phyloP scores from a whole-genome alignment of 305 asterid genomes.

The Petunia hybrid region DNA sequence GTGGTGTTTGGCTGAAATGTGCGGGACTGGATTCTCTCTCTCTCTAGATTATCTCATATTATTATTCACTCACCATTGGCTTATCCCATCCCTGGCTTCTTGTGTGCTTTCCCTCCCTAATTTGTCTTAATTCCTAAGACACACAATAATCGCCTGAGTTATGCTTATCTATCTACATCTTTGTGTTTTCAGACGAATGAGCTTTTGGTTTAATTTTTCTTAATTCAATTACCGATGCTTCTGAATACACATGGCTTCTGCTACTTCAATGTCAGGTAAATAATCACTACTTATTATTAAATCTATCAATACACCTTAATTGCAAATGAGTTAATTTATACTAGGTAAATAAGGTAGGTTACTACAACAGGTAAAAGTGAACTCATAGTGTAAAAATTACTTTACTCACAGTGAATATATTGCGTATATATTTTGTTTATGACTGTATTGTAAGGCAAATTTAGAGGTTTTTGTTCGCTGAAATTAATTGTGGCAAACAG shows the following conservation, averaged over 20 bases:
- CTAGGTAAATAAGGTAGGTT: too few relatives aligned
- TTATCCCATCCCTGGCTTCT: conserved; percentile 36
- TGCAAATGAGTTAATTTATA: not conserved
- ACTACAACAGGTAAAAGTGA: too few relatives aligned
- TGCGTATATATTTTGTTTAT: too few relatives aligned
- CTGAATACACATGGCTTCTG: conserved; percentile 69
- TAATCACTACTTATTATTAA: not conserved
- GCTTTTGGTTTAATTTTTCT: conserved; percentile 36
- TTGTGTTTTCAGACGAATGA: conserved; percentile 4
- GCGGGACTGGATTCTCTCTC: conserved; percentile 40
- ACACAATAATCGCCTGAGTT: conserved; percentile 4
- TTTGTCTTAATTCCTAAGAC: conserved; percentile 29
- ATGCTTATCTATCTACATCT: conserved; percentile 9
- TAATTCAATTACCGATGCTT: conserved; percentile 62
- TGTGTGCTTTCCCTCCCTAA: conserved; percentile 30
- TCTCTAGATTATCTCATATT: conserved; percentile 61
- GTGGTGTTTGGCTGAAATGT: conserved; percentile 45
- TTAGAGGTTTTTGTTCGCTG: not conserved
- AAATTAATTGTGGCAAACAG: not conserved
- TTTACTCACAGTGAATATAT: too few relatives aligned
- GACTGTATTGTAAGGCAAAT: not conserved
- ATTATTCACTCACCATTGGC: conserved; percentile 49
- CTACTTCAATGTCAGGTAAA: conserved; percentile 75
- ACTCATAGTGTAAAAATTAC: too few relatives aligned
- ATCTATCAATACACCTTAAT: not conserved